Evolutionary conservation across 2,329 filamentous ascomycete species (phyloP).

Genomic region (Dendryphion nanum): DNA sequence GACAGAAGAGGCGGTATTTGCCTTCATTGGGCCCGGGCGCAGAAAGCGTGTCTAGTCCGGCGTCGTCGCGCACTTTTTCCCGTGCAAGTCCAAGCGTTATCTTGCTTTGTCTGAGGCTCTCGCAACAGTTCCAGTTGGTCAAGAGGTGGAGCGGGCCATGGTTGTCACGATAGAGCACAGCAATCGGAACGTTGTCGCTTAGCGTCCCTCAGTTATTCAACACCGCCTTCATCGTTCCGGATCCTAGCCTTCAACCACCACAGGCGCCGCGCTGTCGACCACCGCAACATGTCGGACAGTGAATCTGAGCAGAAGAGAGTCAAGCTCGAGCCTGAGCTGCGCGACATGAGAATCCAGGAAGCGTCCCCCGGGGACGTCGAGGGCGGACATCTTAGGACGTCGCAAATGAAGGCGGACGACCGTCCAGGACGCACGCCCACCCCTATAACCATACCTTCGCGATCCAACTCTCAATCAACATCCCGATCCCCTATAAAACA

Average conservation of each 20-base stretch:
- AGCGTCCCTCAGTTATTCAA: constrained; percentile 24
- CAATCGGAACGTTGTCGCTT: constrained; percentile 30
- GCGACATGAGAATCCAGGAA: constrained; percentile 48
- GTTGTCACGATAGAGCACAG: constrained; percentile 17
- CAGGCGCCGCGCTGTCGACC: constrained; percentile 9
- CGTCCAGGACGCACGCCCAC: constrained; percentile 20
- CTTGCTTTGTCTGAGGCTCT: no score
- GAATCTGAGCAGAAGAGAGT: constrained; percentile 34
- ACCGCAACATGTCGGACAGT: constrained; percentile 38
- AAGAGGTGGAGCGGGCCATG: constrained; percentile 24
- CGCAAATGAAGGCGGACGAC: constrained; percentile 17
- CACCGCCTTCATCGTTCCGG: constrained; percentile 16
- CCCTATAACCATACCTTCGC: constrained; percentile 24
- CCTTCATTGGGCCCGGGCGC: no score
- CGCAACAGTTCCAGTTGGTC: no score
- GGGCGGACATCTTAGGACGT: constrained; percentile 25
- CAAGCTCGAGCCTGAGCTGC: constrained; percentile 44
- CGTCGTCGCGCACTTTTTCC: no score
- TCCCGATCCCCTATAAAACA: constrained; percentile 35
- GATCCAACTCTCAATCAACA: constrained; percentile 28
- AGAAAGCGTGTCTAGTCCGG: no score
- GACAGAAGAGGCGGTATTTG: no score
- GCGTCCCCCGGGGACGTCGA: constrained; percentile 19
- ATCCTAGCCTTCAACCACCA: constrained; percentile 14
- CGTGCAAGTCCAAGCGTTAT: no score